Conservation (phyloP, 345 rosid genomes). For the Brassica juncea region DNA sequence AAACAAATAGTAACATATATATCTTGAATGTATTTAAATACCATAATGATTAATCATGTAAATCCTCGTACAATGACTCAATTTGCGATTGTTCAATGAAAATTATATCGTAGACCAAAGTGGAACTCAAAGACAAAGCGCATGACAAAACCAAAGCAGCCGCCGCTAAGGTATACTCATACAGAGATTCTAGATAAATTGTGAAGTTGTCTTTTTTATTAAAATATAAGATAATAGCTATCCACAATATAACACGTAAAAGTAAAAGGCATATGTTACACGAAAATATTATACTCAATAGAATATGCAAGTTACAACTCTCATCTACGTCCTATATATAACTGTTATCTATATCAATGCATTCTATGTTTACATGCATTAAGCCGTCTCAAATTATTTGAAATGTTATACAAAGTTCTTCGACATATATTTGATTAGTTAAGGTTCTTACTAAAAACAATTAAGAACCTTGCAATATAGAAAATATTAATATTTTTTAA, state of each 20-base stretch:
- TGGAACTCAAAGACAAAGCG: constrained; percentile 31
- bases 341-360: neutral
- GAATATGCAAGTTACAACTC: neutral
- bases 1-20: neutral
- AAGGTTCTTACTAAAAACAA: neutral
- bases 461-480: neutral
- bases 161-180: constrained; percentile 26
- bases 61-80: neutral
- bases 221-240: neutral
- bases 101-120: constrained; percentile 23
- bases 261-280: neutral
- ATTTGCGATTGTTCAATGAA: neutral
- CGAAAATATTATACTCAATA: neutral
- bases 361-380: neutral
- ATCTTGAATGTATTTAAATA: neutral
- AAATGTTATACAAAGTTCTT: neutral
- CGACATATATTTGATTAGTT: neutral
- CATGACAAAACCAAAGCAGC: constrained; percentile 28
- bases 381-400: neutral
- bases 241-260: neutral
- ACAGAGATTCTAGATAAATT: neutral
- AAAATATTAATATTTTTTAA: neutral
- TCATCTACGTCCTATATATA: neutral
- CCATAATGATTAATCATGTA: neutral
- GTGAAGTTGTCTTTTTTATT: neutral